Evolutionary conservation across 1,284 basidiomycete genomes (phyloP).

Genomic region (Sphaerobolus stellatus): DNA sequence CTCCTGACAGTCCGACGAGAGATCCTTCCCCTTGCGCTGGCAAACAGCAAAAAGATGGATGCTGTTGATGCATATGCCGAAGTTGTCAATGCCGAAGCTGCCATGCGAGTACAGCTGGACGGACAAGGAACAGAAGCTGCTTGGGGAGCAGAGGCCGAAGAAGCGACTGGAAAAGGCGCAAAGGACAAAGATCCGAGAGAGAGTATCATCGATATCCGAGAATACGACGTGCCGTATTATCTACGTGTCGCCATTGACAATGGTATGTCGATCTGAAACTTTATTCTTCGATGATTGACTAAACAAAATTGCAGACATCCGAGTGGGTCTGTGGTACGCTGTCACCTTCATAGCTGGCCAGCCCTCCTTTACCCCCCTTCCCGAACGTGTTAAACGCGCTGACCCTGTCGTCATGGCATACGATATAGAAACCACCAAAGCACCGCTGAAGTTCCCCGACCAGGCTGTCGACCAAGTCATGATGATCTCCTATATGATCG

Average conservation of each 20-base stretch:
- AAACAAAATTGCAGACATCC: conserved; percentile 59
- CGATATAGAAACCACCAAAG: conserved; percentile 99
- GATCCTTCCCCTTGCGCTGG: conserved; percentile 83
- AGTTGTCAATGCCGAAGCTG: conserved; percentile 80
- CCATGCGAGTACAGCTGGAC: conserved; percentile 69
- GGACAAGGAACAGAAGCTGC: conserved; percentile 39
- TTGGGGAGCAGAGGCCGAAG: conserved; percentile 55
- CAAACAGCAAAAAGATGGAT: conserved; percentile 91
- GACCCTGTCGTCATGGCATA: conserved; percentile 99
- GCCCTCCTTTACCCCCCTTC: conserved; percentile 72
- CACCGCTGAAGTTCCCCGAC: conserved; percentile 98
- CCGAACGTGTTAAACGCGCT: conserved; percentile 93
- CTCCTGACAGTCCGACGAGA: conserved; percentile 87
- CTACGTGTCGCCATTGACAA: conserved; percentile 98
- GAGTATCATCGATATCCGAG: conserved; percentile 90
- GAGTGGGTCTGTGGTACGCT: conserved; percentile 96
- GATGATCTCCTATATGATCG: conserved; percentile 99
- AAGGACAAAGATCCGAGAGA: conserved; percentile 82
- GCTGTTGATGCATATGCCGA: conserved; percentile 98
- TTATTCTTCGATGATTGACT: not conserved
- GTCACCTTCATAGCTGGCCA: conserved; percentile 83
- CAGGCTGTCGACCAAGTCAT: conserved; percentile 96
- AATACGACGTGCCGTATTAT: conserved; percentile 98
- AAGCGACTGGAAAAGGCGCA: conserved; percentile 36
- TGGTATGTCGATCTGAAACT: conserved; percentile 34